A percentile compares a stretch with the other conserved stretches of the same genome.
These are phyloP conservation scores for Tolypocladium endophyticum DNA, from an alignment of 2,329 filamentous ascomycete species.

Conservation along the genomic window DNA sequence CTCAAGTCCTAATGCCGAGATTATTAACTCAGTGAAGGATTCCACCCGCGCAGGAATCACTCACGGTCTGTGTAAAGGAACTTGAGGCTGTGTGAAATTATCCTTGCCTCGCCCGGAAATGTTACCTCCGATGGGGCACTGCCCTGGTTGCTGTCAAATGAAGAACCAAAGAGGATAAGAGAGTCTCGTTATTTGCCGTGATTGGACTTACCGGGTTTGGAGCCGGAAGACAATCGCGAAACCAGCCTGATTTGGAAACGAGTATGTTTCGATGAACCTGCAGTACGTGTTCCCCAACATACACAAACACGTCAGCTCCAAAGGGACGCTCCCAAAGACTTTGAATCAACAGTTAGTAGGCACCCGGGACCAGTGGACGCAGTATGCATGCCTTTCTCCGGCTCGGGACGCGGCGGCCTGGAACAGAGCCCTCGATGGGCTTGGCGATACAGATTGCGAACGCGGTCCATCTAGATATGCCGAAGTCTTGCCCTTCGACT, in stretches of 20 bases:
- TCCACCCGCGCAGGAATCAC: conserved; percentile 2
- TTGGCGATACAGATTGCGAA: not conserved
- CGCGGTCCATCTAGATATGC: not conserved
- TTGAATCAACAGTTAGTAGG: not conserved
- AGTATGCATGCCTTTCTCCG: conserved; percentile 11
- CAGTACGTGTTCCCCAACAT: conserved; percentile 11
- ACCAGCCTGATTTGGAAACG: conserved; percentile 20
- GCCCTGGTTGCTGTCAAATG: conserved; percentile 11
- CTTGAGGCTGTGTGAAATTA: conserved; percentile 18
- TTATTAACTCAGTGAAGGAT: not conserved
- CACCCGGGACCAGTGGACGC: not conserved
- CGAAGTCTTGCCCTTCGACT: not conserved
- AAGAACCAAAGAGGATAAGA: not conserved
- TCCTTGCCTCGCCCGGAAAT: conserved; percentile 12
- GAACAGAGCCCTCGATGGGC: conserved; percentile 10
- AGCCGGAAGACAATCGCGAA: conserved; percentile 20
- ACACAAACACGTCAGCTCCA: conserved; percentile 21
- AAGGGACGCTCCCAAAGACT: conserved; percentile 21
- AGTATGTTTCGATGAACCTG: conserved; percentile 24
- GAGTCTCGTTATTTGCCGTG: not conserved
- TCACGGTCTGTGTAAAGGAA: conserved; percentile 25
- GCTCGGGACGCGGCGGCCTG: conserved; percentile 16
- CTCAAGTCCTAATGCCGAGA: conserved; percentile 11
- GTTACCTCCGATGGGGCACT: conserved; percentile 14
- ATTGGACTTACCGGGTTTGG: conserved; percentile 12